Percentiles rank a stretch among this genome's conserved stretches.
phyloP scores from a whole-genome alignment of 371 early-diverging fungal genomes.

The Batkoa obscura region DNA sequence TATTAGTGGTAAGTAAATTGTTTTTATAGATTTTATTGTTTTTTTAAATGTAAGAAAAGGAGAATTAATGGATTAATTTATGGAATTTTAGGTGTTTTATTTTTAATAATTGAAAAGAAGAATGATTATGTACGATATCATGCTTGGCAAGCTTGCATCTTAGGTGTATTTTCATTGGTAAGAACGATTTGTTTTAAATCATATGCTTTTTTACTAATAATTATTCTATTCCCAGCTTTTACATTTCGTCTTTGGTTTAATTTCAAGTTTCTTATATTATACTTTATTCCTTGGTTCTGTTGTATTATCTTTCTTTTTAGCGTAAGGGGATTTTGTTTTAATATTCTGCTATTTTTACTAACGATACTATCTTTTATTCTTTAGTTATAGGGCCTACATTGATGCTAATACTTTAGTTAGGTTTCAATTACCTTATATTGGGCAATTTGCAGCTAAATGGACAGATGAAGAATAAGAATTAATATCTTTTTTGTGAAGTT shows the following conservation, averaged over 20 bases:
- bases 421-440: slow-evolving; percentile 35
- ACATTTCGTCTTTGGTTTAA: slow-evolving; percentile 16
- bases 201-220: neutral
- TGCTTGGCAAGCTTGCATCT: slow-evolving; percentile 45
- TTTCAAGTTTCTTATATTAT: slow-evolving; percentile 30
- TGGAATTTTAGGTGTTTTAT: slow-evolving; percentile 28
- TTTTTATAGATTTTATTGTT: neutral
- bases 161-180: slow-evolving; percentile 10
- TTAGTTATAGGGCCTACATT: slow-evolving; percentile 36
- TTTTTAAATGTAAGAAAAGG: no score
- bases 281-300: slow-evolving; percentile 20
- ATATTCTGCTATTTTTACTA: neutral
- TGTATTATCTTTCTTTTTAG: neutral
- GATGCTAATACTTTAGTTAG: slow-evolving; percentile 40
- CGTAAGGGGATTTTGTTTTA: neutral
- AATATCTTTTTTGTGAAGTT: no score
- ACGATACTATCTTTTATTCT: neutral
- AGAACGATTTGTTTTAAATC: neutral
- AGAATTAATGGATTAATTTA: no score
- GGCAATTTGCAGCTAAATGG: slow-evolving; percentile 33
- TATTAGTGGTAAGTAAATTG: slow-evolving; percentile 30
- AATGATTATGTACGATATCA: slow-evolving; percentile 72
- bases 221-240: neutral
- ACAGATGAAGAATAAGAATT: slow-evolving; percentile 33
- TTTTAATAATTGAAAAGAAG: slow-evolving; percentile 55